Evolutionary conservation across 352 stramenopile species (phyloP).

Genomic region (Peronospora farinosa): DNA sequence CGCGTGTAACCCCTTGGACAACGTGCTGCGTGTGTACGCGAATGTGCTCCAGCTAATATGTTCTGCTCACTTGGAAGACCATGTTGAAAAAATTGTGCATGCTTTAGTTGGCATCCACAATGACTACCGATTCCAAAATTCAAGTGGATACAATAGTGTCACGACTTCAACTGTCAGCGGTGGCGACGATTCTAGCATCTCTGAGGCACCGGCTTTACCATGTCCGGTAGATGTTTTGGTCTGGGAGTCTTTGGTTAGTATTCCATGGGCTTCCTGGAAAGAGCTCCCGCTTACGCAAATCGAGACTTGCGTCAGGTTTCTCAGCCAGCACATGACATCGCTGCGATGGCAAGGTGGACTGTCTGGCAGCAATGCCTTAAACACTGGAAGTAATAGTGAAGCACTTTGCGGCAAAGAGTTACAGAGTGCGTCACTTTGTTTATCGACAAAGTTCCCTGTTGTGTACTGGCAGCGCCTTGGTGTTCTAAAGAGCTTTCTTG

Average conservation of each 20-base stretch:
- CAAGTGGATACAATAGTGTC: slow-evolving; percentile 12
- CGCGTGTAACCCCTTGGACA: slow-evolving; percentile 25
- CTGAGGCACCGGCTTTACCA: slow-evolving; percentile 25
- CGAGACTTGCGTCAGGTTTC: slow-evolving; percentile 43
- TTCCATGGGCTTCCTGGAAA: slow-evolving; percentile 46
- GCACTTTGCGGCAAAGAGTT: slow-evolving; percentile 12
- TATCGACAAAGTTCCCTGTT: slow-evolving; percentile 36
- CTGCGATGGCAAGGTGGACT: slow-evolving; percentile 48
- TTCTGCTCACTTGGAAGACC: slow-evolving; percentile 57
- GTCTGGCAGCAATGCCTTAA: slow-evolving; percentile 11
- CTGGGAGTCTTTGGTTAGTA: slow-evolving; percentile 59
- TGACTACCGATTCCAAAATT: slow-evolving; percentile 66
- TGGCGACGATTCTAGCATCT: slow-evolving; percentile 6
- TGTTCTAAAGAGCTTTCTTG: slow-evolving; percentile 70
- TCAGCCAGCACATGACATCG: slow-evolving; percentile 56
- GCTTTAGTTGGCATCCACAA: slow-evolving; percentile 74
- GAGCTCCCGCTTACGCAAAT: slow-evolving; percentile 37
- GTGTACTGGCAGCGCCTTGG: slow-evolving; percentile 66
- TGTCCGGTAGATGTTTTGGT: slow-evolving; percentile 54
- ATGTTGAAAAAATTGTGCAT: slow-evolving; percentile 77
- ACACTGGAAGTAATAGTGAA: slow-evolving; percentile 4
- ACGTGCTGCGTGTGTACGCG: slow-evolving; percentile 67
- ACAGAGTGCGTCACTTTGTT: slow-evolving; percentile 4
- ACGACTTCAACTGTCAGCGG: slow-evolving; percentile 5
- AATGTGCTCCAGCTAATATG: slow-evolving; percentile 70